These are phyloP conservation scores for Sphagnum magellanicum DNA, from an alignment of 228 moss, liverwort and hornwort species.

Conservation along the genomic window DNA sequence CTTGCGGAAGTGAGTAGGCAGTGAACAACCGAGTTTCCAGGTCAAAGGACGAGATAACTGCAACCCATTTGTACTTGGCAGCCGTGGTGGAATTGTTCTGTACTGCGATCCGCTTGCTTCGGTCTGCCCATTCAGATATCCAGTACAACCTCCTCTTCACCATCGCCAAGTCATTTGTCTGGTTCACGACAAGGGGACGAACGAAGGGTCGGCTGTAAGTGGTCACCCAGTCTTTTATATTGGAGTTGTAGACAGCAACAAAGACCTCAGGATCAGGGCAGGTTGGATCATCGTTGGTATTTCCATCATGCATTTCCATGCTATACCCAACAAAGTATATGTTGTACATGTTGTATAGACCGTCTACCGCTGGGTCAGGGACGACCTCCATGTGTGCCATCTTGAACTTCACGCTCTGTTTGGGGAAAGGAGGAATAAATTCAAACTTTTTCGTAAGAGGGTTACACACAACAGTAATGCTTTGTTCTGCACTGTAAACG, in stretches of 20 bases:
- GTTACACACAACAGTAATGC: constrained; percentile 34
- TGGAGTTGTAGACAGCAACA: constrained; percentile 42
- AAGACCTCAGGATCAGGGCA: constrained; percentile 20
- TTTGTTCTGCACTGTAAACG: constrained; percentile 19
- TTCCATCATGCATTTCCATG: not conserved
- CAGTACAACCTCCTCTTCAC: constrained; percentile 22
- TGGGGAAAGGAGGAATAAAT: constrained; percentile 17
- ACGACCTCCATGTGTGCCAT: constrained; percentile 38
- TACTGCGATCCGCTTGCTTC: constrained; percentile 19
- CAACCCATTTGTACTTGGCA: constrained; percentile 19
- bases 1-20: constrained; percentile 32
- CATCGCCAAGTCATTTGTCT: constrained; percentile 23
- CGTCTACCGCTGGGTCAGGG: not conserved
- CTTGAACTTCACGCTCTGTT: constrained; percentile 19
- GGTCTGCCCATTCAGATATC: constrained; percentile 31
- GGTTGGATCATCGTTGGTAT: not conserved
- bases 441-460: constrained; percentile 26
- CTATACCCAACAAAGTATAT: constrained; percentile 41
- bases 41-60: constrained; percentile 28
- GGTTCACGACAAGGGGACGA: constrained; percentile 16
- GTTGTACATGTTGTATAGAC: constrained; percentile 26
- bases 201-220: constrained; percentile 17
- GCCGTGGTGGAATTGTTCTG: constrained; percentile 16
- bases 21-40: constrained; percentile 15
- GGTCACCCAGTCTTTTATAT: constrained; percentile 28